A percentile compares a stretch with the other conserved stretches of the same genome.
Evolutionary conservation across 768 basidiomycete species (phyloP).

Genomic region (Cystobasidium ongulense): DNA sequence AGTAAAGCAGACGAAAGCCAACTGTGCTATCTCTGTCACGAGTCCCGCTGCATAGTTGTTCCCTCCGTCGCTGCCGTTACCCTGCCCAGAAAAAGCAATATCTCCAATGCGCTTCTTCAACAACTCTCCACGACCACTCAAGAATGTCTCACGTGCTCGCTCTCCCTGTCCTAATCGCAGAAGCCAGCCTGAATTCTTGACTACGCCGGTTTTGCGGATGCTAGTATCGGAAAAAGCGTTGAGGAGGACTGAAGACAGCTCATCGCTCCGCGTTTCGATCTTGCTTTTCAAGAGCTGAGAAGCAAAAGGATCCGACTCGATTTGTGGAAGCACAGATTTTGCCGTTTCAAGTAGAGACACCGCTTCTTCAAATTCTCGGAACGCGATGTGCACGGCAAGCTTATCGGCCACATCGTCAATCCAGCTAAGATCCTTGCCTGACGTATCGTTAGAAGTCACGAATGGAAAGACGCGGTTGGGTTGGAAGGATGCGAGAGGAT

Average conservation of each 20-base stretch:
- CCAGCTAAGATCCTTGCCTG: slow-evolving; percentile 75
- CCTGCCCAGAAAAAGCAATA: slow-evolving; percentile 56
- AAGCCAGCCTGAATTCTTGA: slow-evolving; percentile 64
- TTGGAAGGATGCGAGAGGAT: neutral
- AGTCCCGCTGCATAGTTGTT: slow-evolving; percentile 50
- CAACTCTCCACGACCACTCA: slow-evolving; percentile 65
- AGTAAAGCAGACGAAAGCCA: slow-evolving; percentile 83
- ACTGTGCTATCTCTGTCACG: slow-evolving; percentile 71
- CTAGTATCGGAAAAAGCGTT: slow-evolving; percentile 57
- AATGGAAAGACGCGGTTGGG: slow-evolving; percentile 33
- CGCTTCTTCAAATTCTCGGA: slow-evolving; percentile 79
- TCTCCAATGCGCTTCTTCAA: slow-evolving; percentile 70
- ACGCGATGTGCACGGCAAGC: slow-evolving; percentile 77
- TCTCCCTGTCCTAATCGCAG: slow-evolving; percentile 66
- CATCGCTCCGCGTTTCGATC: slow-evolving; percentile 36
- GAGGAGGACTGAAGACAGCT: slow-evolving; percentile 39
- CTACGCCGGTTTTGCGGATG: slow-evolving; percentile 67
- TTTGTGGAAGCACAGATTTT: slow-evolving; percentile 46
- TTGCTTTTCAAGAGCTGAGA: slow-evolving; percentile 36
- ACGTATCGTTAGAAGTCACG: slow-evolving; percentile 58
- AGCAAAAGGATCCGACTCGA: slow-evolving; percentile 35
- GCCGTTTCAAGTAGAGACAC: slow-evolving; percentile 73
- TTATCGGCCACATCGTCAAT: slow-evolving; percentile 85
- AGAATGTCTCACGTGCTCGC: slow-evolving; percentile 71
- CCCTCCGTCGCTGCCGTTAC: neutral